Conservation (phyloP, 352 stramenopile species). For the Pythium periplocum region DNA sequence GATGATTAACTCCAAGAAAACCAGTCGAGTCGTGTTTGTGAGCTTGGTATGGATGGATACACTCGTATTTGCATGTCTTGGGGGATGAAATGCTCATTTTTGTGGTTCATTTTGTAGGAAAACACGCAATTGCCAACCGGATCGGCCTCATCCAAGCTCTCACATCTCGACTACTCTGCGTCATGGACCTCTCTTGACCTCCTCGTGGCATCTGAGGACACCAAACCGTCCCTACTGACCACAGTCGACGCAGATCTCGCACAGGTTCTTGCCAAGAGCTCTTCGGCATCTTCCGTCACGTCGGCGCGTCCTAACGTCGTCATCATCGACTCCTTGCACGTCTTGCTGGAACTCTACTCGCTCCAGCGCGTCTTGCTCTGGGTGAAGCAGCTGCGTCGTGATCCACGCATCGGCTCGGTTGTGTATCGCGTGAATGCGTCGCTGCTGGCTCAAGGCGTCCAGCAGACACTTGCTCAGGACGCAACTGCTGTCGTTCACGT, state of each 20-base stretch:
- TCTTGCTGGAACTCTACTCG: conserved; percentile 44
- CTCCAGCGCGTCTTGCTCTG: conserved; percentile 39
- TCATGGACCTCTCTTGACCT: conserved; percentile 16
- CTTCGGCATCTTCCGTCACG: no score
- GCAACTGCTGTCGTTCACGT: conserved; percentile 47
- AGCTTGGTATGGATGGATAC: no score
- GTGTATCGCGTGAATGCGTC: conserved; percentile 36
- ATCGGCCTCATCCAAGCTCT: conserved; percentile 23
- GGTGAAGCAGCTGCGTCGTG: conserved; percentile 26
- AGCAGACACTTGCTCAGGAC: conserved; percentile 24
- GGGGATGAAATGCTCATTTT: no score
- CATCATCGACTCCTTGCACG: conserved; percentile 61
- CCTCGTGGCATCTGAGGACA: conserved; percentile 6
- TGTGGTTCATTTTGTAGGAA: no score
- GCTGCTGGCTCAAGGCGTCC: neutral
- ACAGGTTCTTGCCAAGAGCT: no score
- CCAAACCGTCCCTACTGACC: no score
- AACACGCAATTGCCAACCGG: no score
- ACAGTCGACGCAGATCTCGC: no score
- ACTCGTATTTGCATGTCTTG: no score
- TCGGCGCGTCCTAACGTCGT: conserved; percentile 37
- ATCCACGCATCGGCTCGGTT: conserved; percentile 34
- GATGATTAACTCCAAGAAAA: conserved; percentile 15
- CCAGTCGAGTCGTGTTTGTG: neutral
- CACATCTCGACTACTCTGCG: conserved; percentile 34